phyloP scores from a whole-genome alignment of 495 filamentous ascomycete genomes.

The Neurospora discreta region DNA sequence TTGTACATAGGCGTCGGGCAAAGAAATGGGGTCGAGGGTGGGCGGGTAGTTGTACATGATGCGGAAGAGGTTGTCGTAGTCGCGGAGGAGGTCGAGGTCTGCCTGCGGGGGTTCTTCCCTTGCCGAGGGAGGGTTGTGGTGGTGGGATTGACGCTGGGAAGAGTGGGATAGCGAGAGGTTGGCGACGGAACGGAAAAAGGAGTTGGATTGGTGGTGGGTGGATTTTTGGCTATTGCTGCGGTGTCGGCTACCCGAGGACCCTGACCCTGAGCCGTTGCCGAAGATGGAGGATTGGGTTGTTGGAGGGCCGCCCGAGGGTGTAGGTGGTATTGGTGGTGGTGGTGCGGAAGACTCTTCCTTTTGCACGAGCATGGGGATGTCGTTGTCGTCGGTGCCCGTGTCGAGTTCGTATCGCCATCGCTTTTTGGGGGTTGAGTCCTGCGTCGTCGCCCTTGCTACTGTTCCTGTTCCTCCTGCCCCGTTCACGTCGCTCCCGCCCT shows the following conservation, averaged over 20 bases:
- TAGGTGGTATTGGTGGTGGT: slow-evolving; percentile 6
- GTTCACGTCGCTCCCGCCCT: slow-evolving; percentile 44
- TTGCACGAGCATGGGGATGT: slow-evolving; percentile 81
- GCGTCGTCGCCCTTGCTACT: slow-evolving; percentile 14
- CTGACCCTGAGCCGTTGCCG: slow-evolving; percentile 19
- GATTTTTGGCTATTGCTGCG: slow-evolving; percentile 18
- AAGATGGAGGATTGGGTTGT: slow-evolving; percentile 27
- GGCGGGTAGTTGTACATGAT: slow-evolving; percentile 89
- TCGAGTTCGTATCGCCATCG: slow-evolving; percentile 85
- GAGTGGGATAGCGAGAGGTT: slow-evolving; percentile 48
- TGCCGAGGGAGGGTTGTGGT: slow-evolving; percentile 16
- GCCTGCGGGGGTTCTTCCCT: slow-evolving; percentile 23
- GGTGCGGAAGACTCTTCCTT: slow-evolving; percentile 40
- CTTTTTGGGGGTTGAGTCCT: slow-evolving; percentile 25
- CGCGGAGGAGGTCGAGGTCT: slow-evolving; percentile 62
- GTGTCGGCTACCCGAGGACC: slow-evolving; percentile 16
- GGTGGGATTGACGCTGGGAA: slow-evolving; percentile 9
- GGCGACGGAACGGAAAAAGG: slow-evolving; percentile 80
- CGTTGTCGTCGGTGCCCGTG: slow-evolving; percentile 57
- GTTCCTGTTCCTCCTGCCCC: slow-evolving; percentile 9
- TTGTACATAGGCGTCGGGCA: slow-evolving; percentile 81
- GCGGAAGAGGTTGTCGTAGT: slow-evolving; percentile 89
- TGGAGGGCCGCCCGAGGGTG: not conserved
- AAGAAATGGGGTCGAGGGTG: slow-evolving; percentile 66
- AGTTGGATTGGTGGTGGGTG: slow-evolving; percentile 42